Conservation (phyloP, 345 rosid species). For the Isatis tinctoria region DNA sequence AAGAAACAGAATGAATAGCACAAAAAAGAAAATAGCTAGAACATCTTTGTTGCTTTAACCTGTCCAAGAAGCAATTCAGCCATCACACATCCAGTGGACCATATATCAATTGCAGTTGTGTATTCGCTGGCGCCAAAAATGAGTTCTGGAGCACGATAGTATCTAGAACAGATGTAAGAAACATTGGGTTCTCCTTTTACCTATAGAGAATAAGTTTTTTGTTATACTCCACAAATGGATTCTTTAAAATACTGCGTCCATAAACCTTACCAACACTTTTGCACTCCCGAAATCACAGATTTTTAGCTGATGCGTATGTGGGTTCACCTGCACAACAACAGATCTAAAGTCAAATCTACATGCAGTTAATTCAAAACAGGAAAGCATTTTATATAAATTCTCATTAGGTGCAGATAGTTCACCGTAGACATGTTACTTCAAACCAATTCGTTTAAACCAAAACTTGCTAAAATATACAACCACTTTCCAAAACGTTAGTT, state of each 20-base stretch:
- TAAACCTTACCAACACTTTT: slow-evolving; percentile 66
- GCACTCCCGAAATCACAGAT: slow-evolving; percentile 95
- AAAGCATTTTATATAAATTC: background rate
- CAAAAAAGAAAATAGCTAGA: background rate
- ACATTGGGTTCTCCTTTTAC: slow-evolving; percentile 93
- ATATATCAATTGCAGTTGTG: slow-evolving; percentile 88
- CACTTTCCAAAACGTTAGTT: background rate
- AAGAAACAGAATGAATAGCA: background rate
- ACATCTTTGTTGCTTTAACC: slow-evolving; percentile 33
- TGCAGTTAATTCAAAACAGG: background rate
- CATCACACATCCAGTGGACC: slow-evolving; percentile 96
- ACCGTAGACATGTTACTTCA: background rate
- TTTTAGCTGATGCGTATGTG: slow-evolving; percentile 84
- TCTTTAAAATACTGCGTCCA: background rate
- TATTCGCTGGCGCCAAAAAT: slow-evolving; percentile 93
- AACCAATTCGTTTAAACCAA: background rate
- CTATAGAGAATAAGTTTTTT: slow-evolving; percentile 33
- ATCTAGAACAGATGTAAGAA: slow-evolving; percentile 87
- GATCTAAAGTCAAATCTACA: slow-evolving; percentile 3
- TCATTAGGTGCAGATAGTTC: background rate
- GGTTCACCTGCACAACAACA: slow-evolving; percentile 63
- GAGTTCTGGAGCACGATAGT: slow-evolving; percentile 92
- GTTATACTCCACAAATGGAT: slow-evolving; percentile 19
- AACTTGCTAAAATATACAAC: background rate
- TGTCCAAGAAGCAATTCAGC: slow-evolving; percentile 91